Evolutionary conservation across 2,329 filamentous ascomycete genomes (phyloP).

Genomic region (Camillea tinctor): DNA sequence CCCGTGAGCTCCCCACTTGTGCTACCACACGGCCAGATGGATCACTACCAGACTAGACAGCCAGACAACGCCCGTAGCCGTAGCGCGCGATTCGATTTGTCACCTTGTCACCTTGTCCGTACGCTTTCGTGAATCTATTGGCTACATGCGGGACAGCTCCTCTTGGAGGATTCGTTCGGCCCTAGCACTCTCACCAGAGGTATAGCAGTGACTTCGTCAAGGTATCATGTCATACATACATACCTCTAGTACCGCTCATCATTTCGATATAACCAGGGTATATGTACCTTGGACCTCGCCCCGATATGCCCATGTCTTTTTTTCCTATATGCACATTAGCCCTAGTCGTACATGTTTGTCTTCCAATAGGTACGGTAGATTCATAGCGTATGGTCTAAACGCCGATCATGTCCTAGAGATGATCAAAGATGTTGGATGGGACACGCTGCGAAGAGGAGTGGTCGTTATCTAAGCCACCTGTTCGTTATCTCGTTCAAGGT

Average conservation of each 20-base stretch:
- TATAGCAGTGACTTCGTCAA: background rate
- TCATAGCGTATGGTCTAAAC: background rate
- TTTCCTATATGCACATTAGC: background rate
- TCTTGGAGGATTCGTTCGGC: constrained; percentile 11
- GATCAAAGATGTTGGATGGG: background rate
- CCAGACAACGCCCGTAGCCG: constrained; percentile 6
- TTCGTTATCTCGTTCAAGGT: background rate
- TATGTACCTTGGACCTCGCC: too few species aligned
- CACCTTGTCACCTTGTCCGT: constrained; percentile 12
- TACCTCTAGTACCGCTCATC: background rate
- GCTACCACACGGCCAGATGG: constrained; percentile 4
- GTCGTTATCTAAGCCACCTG: background rate
- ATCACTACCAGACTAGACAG: background rate
- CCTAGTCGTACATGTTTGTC: background rate
- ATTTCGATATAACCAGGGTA: background rate
- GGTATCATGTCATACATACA: background rate
- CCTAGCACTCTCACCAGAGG: background rate
- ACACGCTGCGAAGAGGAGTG: background rate
- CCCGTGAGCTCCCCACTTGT: constrained; percentile 14
- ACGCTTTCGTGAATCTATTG: constrained; percentile 3
- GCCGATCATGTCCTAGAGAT: background rate
- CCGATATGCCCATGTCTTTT: background rate
- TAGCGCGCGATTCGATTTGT: constrained; percentile 15
- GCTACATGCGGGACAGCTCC: constrained; percentile 16
- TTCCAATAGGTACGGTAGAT: background rate